Base-by-base conservation (phyloP, 345 rosid genomes). In the Bruguiera parviflora region DNA sequence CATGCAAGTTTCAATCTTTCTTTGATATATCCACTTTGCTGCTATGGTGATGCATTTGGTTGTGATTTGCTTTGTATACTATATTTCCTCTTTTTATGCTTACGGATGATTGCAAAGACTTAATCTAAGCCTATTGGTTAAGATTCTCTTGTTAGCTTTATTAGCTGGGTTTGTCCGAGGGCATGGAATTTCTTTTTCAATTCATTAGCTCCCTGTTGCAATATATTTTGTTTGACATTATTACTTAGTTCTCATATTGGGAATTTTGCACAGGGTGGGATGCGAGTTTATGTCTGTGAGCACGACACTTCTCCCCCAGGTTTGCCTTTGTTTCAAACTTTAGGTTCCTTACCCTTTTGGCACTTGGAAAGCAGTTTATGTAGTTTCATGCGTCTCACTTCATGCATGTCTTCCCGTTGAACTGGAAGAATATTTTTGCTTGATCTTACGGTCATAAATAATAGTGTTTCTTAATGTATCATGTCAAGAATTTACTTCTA, bases 221-320 rank as follows among this genome's bases (percentile, higher is more conserved):
- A 49, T 66, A 49, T 31, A 20, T 67, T 43, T 66, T 33, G 4
- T 62, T 37, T 64, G 52, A 28, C 8, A 16, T 37, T 64, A 19
- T 51, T n/a, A 24, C 51, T 49, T 15, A 65, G 39, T 69, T 73
- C 51, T 52, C 60, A 24, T 39, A n/a, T 35, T 62, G 47, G 13
- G 2, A 65, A 68, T 31, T 68, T 53, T 77, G 59, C 83, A 72
- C 92, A 92, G 98, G 97, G 92, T 70, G 89, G 89, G 66, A 70
- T 87, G 87, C 83, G 85, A 67, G 92, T 87, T 28, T 92, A 92
- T 57, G 64, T 90, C 27, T 88, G 96, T 77, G 93, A 88, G 68
- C 98, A 84, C 71, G 89, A 92, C 73, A 90, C 96, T 24, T 70
- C 88, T 49, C 96, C 97, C 8, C 89, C 97, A 73, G 98, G 90